Base-by-base conservation (phyloP, 2,329 filamentous ascomycete genomes). In the Penicillium sp. region DNA sequence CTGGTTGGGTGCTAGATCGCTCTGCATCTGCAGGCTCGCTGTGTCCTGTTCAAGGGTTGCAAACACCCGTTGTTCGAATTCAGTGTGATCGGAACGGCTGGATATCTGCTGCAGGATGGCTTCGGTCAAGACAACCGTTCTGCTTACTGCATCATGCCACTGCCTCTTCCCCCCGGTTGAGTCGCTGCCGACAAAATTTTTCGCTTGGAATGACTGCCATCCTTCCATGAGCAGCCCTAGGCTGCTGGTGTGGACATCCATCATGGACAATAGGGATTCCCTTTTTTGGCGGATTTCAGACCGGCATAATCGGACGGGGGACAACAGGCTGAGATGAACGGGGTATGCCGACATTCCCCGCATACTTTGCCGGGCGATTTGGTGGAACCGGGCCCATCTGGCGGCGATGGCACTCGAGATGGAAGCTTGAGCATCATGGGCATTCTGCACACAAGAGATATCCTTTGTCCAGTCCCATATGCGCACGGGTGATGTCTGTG, bases 211-310 rank as follows among this genome's bases (percentile, higher is more conserved):
- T 40, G 81, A 82, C 39, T 96, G 73, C 2, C 87, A 89, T 63
- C 95, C 89, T 45, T 91, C 88, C 57, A 96, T 84, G 22, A 98
- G 73, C 4, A 96, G 81, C 13, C 93, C 93, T 3, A 97, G 75
- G 1, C 88, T 87, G 60, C 87, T 90, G 1, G 91, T 88, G 45
- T 88, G 89, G 68, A 91, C 82, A 61, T 90, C 80, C 38, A 86
- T 80, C 54, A 95, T 74, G 58, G 81, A 81, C 60, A 80, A 84
- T 40, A 97, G 75, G 16, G 78, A 78, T 3, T 78, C 77, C 60
- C 86, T 85, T 66, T 94, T 96, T 50, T 74, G 75, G 38, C 85
- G 78, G 8, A 87, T 87, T 64, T 95, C 85, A 2, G 84, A 77
- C 13, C 87, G 80, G 49, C 85, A 83, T 29, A 86, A 72, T 2